Conservation (phyloP, 2,329 filamentous ascomycete genomes). For the Neocatenulostroma microsporum region DNA sequence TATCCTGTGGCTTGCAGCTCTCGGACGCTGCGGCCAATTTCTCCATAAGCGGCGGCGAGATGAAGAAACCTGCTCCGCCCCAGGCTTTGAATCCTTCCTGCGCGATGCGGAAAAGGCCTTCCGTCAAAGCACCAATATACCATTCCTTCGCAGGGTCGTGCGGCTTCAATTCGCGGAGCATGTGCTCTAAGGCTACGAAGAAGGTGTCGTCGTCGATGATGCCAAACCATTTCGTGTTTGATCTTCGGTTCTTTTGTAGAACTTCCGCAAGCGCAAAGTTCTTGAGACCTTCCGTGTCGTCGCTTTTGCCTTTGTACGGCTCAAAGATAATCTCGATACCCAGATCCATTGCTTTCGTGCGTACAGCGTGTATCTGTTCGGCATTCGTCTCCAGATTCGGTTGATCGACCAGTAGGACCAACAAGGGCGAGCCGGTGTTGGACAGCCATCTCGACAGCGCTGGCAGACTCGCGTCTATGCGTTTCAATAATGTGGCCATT, state of each 20-base stretch:
- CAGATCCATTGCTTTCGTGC: constrained; percentile 11
- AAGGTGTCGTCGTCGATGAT: constrained; percentile 26
- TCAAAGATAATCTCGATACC: constrained; percentile 19
- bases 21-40: constrained; percentile 17
- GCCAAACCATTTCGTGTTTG: constrained; percentile 20
- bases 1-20: constrained; percentile 16
- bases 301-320: constrained; percentile 11
- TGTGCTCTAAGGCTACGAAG: constrained; percentile 19
- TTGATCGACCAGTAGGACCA: constrained; percentile 20
- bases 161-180: constrained; percentile 15
- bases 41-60: constrained; percentile 21
- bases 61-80: constrained; percentile 24
- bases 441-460: constrained; percentile 21
- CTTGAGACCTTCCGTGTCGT: constrained; percentile 18
- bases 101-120: constrained; percentile 19
- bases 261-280: constrained; percentile 22
- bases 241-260: constrained; percentile 13
- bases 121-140: constrained; percentile 22
- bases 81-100: constrained; percentile 25
- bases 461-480: constrained; percentile 17
- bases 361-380: constrained; percentile 8
- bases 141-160: constrained; percentile 15
- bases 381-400: constrained; percentile 11
- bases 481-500: constrained; percentile 18
- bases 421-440: constrained; percentile 17